Percentiles rank a stretch among this genome's conserved stretches.
Evolutionary conservation across 805 yeast species (phyloP).

Genomic region (Wickerhamomyces bisporus): DNA sequence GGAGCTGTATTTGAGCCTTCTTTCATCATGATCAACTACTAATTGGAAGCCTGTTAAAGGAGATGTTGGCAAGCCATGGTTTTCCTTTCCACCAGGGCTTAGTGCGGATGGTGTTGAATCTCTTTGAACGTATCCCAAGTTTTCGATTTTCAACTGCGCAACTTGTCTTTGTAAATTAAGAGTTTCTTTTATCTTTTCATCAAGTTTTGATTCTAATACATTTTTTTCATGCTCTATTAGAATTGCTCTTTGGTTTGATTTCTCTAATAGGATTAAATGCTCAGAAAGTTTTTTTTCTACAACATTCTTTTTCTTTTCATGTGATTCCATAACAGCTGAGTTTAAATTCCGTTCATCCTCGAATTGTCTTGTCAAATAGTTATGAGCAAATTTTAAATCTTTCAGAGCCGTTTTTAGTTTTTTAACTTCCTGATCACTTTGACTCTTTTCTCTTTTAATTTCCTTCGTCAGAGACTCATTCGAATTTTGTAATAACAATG

Average conservation of each 20-base stretch:
- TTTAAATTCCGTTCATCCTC: constrained; percentile 60
- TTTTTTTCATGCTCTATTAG: constrained; percentile 32
- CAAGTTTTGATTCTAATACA: constrained; percentile 25
- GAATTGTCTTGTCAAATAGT: constrained; percentile 60
- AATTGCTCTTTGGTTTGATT: constrained; percentile 30
- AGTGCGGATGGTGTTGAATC: background rate
- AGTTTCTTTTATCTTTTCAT: constrained; percentile 36
- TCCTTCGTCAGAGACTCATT: background rate
- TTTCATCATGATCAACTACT: constrained; percentile 11
- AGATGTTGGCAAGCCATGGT: constrained; percentile 16
- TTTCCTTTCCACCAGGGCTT: constrained; percentile 11
- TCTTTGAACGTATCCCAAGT: constrained; percentile 15
- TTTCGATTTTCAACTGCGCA: constrained; percentile 31
- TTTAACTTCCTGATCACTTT: constrained; percentile 11
- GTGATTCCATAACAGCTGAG: constrained; percentile 44
- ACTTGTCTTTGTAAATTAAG: constrained; percentile 40
- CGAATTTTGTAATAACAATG: constrained; percentile 3
- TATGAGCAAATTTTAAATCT: constrained; percentile 69
- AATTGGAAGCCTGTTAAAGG: constrained; percentile 22
- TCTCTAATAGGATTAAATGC: constrained; percentile 31
- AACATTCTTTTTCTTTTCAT: constrained; percentile 43
- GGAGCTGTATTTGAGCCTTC: background rate
- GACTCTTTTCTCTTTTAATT: background rate
- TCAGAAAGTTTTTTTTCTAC: constrained; percentile 48
- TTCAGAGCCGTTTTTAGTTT: constrained; percentile 52